Evolutionary conservation across 1,284 basidiomycete species (phyloP).

Genomic region (Quambalaria eucalypti): DNA sequence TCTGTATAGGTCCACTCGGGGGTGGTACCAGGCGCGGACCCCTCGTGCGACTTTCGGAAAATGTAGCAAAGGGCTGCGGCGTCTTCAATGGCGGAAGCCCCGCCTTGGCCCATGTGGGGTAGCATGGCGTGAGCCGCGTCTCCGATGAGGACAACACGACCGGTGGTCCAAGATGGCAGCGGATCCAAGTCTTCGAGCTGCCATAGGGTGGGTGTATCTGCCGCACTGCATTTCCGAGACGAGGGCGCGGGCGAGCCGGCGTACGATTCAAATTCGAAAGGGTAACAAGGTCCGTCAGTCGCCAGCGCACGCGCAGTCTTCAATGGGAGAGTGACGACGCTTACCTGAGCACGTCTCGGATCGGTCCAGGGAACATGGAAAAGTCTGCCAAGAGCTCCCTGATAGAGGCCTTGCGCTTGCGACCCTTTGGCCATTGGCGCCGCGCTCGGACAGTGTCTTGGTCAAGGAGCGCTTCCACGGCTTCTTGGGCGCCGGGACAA

Average conservation of each 20-base stretch:
- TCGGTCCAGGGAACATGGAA: conserved; percentile 16
- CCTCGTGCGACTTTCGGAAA: no score
- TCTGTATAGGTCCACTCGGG: no score
- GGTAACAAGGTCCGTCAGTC: no score
- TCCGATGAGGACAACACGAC: conserved; percentile 37
- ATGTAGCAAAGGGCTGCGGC: conserved; percentile 13
- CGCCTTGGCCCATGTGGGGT: conserved; percentile 15
- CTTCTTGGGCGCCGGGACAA: no score
- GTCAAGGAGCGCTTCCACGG: no score
- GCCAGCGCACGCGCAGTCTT: no score
- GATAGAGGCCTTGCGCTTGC: conserved; percentile 18
- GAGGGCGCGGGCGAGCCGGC: no score
- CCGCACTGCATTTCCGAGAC: no score
- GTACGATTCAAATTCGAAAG: no score
- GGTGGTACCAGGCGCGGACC: no score
- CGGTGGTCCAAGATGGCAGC: conserved; percentile 29
- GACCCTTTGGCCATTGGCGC: conserved; percentile 35
- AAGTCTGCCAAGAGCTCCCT: conserved; percentile 29
- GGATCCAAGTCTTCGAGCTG: conserved; percentile 44
- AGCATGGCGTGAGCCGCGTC: conserved; percentile 43
- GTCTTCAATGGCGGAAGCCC: conserved; percentile 15
- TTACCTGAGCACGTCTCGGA: no score
- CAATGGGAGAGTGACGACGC: conserved; percentile 55
- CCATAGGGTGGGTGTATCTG: no score
- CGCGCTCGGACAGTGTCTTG: conserved; percentile 20